Conservation (phyloP, 805 yeast species). For the Yarrowia divulgata region DNA sequence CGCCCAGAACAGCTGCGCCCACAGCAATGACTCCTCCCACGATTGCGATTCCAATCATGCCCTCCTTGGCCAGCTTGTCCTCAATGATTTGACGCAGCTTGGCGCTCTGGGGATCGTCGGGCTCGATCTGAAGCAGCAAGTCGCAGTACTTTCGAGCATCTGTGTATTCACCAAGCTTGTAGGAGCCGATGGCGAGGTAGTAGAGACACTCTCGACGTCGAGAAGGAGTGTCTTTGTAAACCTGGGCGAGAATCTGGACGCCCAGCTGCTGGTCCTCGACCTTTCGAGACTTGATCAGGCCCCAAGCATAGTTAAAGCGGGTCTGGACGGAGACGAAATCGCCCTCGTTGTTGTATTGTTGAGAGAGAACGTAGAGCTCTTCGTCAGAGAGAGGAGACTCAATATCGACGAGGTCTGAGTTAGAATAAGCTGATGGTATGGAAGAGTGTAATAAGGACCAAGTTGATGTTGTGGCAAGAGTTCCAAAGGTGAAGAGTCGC, state of each 20-base stretch:
- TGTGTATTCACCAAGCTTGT: conserved; percentile 83
- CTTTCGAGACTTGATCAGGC: conserved; percentile 74
- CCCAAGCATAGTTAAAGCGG: conserved; percentile 96
- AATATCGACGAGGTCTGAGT: conserved; percentile 33
- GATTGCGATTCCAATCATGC: conserved; percentile 85
- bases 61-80: conserved; percentile 84
- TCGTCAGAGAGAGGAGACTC: conserved; percentile 65
- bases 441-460: too few species aligned
- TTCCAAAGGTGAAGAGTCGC: too few species aligned
- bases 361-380: conserved; percentile 75
- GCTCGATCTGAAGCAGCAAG: conserved; percentile 77
- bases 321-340: conserved; percentile 84
- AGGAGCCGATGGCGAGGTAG: conserved; percentile 86
- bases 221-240: conserved; percentile 76
- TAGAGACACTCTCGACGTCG: conserved; percentile 90
- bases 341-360: conserved; percentile 80
- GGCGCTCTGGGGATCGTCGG: conserved; percentile 79
- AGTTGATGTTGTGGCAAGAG: too few species aligned
- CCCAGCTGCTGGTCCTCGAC: conserved; percentile 78
- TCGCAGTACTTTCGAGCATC: conserved; percentile 88
- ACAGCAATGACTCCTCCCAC: conserved; percentile 86
- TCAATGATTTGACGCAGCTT: conserved; percentile 78
- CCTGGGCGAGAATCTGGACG: conserved; percentile 65
- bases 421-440: background rate
- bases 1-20: conserved; percentile 67